phyloP scores from a whole-genome alignment of 805 yeast genomes.

The Starmerella asiatica region DNA sequence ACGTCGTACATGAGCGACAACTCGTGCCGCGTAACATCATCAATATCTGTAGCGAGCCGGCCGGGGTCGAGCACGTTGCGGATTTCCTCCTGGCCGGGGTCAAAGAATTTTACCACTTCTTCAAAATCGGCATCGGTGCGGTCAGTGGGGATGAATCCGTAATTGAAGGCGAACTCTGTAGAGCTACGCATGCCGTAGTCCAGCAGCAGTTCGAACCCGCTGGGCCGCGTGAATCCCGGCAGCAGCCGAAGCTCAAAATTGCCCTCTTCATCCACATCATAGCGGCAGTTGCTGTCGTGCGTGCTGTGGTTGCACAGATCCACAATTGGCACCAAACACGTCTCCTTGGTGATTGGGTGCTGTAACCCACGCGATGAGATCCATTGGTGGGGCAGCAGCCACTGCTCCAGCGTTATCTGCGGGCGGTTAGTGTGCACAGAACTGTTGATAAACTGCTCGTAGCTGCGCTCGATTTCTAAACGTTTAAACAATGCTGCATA shows the following conservation, averaged over 20 bases:
- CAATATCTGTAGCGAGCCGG: slow-evolving; percentile 6
- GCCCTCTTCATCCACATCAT: slow-evolving; percentile 11
- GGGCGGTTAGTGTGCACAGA: not conserved
- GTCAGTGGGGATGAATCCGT: slow-evolving; percentile 29
- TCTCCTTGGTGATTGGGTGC: slow-evolving; percentile 21
- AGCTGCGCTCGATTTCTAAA: slow-evolving; percentile 17
- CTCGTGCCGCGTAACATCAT: slow-evolving; percentile 10
- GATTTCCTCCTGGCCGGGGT: slow-evolving; percentile 15
- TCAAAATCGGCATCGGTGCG: slow-evolving; percentile 9
- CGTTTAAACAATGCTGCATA: slow-evolving; percentile 22
- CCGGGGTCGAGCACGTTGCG: slow-evolving; percentile 18
- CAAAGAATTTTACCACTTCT: slow-evolving; percentile 16
- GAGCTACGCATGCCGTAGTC: slow-evolving; percentile 29
- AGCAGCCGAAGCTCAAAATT: slow-evolving; percentile 13
- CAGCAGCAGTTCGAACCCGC: slow-evolving; percentile 23
- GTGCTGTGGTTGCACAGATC: slow-evolving; percentile 32
- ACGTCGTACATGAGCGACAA: slow-evolving; percentile 19
- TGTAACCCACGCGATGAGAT: slow-evolving; percentile 26
- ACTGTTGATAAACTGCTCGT: slow-evolving; percentile 13
- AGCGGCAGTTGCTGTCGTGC: slow-evolving; percentile 5
- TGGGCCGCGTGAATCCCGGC: not conserved
- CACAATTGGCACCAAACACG: slow-evolving; percentile 42
- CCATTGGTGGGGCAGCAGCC: slow-evolving; percentile 28
- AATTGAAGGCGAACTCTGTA: slow-evolving; percentile 29
- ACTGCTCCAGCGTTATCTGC: slow-evolving; percentile 18